Evolutionary conservation across 1,284 basidiomycete genomes (phyloP).

Genomic region (Trametes polyzona): DNA sequence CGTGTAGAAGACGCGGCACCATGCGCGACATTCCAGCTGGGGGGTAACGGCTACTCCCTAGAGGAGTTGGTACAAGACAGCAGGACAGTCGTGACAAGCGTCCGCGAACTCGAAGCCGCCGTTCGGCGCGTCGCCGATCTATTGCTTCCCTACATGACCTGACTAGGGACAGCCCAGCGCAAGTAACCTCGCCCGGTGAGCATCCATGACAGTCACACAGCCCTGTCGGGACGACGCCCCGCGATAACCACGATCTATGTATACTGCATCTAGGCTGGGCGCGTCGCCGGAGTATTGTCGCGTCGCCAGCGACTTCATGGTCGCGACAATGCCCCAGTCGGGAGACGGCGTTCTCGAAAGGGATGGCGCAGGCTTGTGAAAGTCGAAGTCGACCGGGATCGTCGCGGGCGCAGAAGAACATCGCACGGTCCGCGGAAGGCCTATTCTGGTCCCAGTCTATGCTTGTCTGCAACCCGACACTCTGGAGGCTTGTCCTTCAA

Average conservation of each 20-base stretch:
- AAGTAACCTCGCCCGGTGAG: neutral
- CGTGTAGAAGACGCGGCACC: neutral
- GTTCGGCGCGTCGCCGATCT: too few relatives aligned
- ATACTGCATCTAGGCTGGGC: neutral
- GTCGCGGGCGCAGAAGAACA: neutral
- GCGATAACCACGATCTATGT: neutral
- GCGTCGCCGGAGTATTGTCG: conserved; percentile 3
- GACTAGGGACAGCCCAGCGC: too few relatives aligned
- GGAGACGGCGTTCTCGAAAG: neutral
- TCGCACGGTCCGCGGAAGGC: neutral
- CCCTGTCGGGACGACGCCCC: neutral
- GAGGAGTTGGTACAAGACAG: too few relatives aligned
- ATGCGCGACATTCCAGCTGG: too few relatives aligned
- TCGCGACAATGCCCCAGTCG: neutral
- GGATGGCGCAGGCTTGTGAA: neutral
- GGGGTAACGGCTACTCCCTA: too few relatives aligned
- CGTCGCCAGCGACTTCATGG: neutral
- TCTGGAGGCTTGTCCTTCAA: neutral
- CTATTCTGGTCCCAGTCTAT: neutral
- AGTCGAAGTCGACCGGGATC: neutral
- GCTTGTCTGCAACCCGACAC: neutral
- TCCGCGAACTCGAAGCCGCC: too few relatives aligned
- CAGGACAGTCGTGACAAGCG: too few relatives aligned
- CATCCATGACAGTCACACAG: neutral
- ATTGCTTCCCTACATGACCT: too few relatives aligned